Evolutionary conservation across 2,329 filamentous ascomycete species (phyloP), one percentile per base, ranked within the genome.

Genomic region (Trichoderma polysporum): DNA sequence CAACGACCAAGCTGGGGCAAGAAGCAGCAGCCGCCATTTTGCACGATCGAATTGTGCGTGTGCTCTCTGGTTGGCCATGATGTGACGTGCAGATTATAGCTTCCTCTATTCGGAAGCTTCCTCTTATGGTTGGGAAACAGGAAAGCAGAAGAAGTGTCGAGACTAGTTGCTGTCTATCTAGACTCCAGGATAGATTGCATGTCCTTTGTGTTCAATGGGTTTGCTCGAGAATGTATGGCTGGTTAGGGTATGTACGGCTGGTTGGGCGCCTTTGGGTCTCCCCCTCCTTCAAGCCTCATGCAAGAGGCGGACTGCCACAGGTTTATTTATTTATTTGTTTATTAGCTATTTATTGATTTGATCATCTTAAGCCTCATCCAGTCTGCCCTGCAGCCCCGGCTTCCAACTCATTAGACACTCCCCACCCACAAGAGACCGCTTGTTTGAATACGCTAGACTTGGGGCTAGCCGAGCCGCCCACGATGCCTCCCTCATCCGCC

Each of bases 31-130:
- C 62, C 80, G 79, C 86, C 86, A 88, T 73, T 78, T 78, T 17
- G 85, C 81, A 33, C 83, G 80, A 66, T 80, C 79, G 69, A 85
- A 87, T 67, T 85, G 81, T 31, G 82, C 82, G 69, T 86, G 83
- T 39, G 85, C 79, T 69, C 83, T 79, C 68, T 85, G 82, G 50
- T 76, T 79, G 54, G 77, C 80, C 73, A 80, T 78, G 2, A 31
- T 49, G 50, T 25, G 60, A 63, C 49, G 60, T 56, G 49, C n/a
- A 33, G 50, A 22, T 27, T 63, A 45, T 54, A 29, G 19, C 35
- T n/a, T 64, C 35, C 60, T 63, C 50, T 47, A 25, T 56, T 54
- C 13, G 33, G 19, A 62, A 27, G 54, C 29, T 35, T 33, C 50
- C 13, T 19, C 64, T 47, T 52, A 52, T 45, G 31, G 19, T n/a